phyloP scores from a whole-genome alignment of 306 rosid genomes.

The Acmispon strigosus region DNA sequence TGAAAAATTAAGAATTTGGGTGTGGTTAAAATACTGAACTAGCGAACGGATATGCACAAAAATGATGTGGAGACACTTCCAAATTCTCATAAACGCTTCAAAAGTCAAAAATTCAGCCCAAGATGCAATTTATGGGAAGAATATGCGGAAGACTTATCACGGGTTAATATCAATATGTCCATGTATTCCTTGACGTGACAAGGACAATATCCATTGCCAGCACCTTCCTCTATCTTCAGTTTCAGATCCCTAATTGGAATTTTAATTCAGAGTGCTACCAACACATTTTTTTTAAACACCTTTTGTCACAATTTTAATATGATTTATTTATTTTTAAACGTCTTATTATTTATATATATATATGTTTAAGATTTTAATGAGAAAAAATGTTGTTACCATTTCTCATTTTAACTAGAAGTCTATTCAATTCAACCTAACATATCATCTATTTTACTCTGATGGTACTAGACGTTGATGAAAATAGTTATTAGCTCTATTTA shows the following conservation, averaged over 20 bases:
- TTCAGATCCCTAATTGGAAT: not conserved
- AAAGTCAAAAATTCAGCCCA: not conserved
- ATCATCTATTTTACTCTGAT: too few species aligned
- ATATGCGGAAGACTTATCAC: not conserved
- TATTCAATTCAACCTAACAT: too few species aligned
- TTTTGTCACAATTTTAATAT: too few species aligned
- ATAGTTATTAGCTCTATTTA: too few species aligned
- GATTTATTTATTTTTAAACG: too few species aligned
- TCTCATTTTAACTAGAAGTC: too few species aligned
- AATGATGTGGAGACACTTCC: slow-evolving; percentile 19
- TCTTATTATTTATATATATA: too few species aligned
- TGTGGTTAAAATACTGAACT: not conserved
- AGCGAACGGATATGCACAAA: slow-evolving; percentile 5
- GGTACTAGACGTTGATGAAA: too few species aligned
- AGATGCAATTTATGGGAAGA: not conserved
- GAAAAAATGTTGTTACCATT: too few species aligned
- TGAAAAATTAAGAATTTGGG: not conserved
- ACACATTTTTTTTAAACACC: too few species aligned
- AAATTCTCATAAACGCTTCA: not conserved
- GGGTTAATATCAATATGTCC: not conserved
- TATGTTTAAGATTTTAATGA: too few species aligned
- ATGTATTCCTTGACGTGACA: slow-evolving; percentile 17
- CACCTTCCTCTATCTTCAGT: not conserved
- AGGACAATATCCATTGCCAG: not conserved
- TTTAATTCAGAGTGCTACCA: too few species aligned